Base-by-base conservation (phyloP, 2,329 filamentous ascomycete genomes). In the Thelonectria olida region DNA sequence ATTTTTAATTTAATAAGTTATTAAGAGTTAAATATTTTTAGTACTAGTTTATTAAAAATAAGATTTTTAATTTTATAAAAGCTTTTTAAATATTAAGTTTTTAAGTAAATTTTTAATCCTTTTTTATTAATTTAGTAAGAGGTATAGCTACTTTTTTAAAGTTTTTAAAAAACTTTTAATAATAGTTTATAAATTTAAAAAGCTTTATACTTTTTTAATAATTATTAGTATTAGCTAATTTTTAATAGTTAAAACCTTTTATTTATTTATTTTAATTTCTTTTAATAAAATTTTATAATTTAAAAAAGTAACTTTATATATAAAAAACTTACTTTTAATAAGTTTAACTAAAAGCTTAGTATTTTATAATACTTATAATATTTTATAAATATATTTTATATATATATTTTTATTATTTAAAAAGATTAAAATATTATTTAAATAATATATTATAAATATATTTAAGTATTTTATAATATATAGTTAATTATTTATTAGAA, bases 181-280 rank as follows among this genome's bases (percentile, higher is more conserved):
- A 70, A 5, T 65, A 70, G n/a, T 68, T 59, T 5, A 7, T 44
- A 44, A 61, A 62, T 7, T 51, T 31, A 34, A 66, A 12, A 69
- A 73, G 36, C 7, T n/a, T 45, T 65, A 48, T 44, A 66, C 19
- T 57, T 66, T 19, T 13, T 65, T 68, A 12, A 65, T 3, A 13
- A 15, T 62, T 2, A 2, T 61, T 19, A 15, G 34, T 19, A 2
- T n/a, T n/a, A n/a, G n/a, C n/a, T n/a, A n/a, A n/a, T n/a, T n/a
- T n/a, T n/a, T n/a, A n/a, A n/a, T n/a, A n/a, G n/a, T n/a, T n/a
- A n/a, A n/a, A n/a, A n/a, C n/a, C n/a, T n/a, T n/a, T n/a, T n/a
- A n/a, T n/a, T 4, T 17, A 4, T 1, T 22, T 44, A 65, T 54
- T 51, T 13, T 3, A 2, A 2, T 69, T 5, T 49, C 70, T 71